Evolutionary conservation across 495 filamentous ascomycete species (phyloP), one percentile per base, ranked within the genome.

Genomic region (Aspergillus affinis): DNA sequence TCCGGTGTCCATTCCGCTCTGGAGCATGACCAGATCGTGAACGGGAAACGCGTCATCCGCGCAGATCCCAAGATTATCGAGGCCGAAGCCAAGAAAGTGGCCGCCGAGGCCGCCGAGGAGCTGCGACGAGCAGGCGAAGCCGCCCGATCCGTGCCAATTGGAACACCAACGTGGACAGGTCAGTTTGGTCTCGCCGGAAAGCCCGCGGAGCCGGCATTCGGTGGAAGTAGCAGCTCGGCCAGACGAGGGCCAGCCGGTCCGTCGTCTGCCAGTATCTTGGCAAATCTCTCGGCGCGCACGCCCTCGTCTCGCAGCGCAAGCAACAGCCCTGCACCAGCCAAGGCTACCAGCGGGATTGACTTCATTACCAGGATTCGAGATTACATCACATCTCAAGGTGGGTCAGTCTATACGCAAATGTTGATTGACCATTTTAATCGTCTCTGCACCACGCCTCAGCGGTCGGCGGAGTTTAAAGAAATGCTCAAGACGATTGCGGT

Each of bases 111-210:
- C 0, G 89, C 89, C 0, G 79, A 80, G 44, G 84, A 87, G 61
- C 85, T 98, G 4, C 85, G 86, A 29, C 84, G 84, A 49, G 88
- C 91, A 23, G 85, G 84, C 41, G 85, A 92, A 72, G 79, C 82
- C 10, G 91, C 92, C 2, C 81, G 84, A 20, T 81, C 76, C 4
- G 78, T 91, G 1, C 88, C 89, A 0, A 86, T 93, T 51, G 94
- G 93, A 44, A 89, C 89, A 0, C 89, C 93, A 15, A 98, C 94
- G 2, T 98, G 94, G 94, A 98, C 94, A 0, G 94, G 94, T 10
- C 80, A 85, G 57, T 82, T 88, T 48, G 94, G 94, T 8, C 78
- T 86, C 32, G 88, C 85, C 4, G 93, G 93, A 1, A 78, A 80
- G 36, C 80, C 81, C 2, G 69, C 75, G 48, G 62, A 75, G 58